A percentile compares a stretch with the other conserved stretches of the same genome.
phyloP scores from a whole-genome alignment of 2,329 filamentous ascomycete species.

The Xylariaceae sp. region DNA sequence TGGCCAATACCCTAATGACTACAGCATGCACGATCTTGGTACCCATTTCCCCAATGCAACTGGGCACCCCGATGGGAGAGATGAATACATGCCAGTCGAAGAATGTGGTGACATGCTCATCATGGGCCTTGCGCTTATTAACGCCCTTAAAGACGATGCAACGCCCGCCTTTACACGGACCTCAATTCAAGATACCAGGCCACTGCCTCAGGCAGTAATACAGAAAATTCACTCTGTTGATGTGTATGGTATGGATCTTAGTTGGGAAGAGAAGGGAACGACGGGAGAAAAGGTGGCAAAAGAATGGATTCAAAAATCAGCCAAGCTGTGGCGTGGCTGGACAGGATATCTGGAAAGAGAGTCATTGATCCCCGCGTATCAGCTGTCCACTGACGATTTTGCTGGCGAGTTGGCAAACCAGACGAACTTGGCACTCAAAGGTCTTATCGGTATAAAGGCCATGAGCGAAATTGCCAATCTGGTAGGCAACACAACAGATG shows the following conservation, averaged over 20 bases:
- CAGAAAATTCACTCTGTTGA: slow-evolving; percentile 9
- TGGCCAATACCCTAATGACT: slow-evolving; percentile 78
- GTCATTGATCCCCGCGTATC: slow-evolving; percentile 64
- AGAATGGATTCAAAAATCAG: slow-evolving; percentile 47
- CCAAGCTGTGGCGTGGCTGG: slow-evolving; percentile 72
- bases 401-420: slow-evolving; percentile 71
- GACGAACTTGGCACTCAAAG: slow-evolving; percentile 72
- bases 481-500: slow-evolving; percentile 54
- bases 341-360: slow-evolving; percentile 68
- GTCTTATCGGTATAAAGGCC: slow-evolving; percentile 73
- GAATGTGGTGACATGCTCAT: slow-evolving; percentile 75
- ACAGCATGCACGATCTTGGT: slow-evolving; percentile 75
- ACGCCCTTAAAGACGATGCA: slow-evolving; percentile 63
- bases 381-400: slow-evolving; percentile 75
- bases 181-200: slow-evolving; percentile 32
- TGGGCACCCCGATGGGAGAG: slow-evolving; percentile 63
- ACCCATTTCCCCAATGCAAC: slow-evolving; percentile 72
- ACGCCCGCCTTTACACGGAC: slow-evolving; percentile 47
- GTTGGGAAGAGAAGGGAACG: slow-evolving; percentile 47
- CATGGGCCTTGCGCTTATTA: slow-evolving; percentile 73
- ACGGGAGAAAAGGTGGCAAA: slow-evolving; percentile 40
- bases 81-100: slow-evolving; percentile 73
- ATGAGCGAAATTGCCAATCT: slow-evolving; percentile 66
- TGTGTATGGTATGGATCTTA: slow-evolving; percentile 51
- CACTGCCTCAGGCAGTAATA: slow-evolving; percentile 7